Base-by-base conservation (phyloP, 331 rosid species). In the Stylosanthes scabra region DNA sequence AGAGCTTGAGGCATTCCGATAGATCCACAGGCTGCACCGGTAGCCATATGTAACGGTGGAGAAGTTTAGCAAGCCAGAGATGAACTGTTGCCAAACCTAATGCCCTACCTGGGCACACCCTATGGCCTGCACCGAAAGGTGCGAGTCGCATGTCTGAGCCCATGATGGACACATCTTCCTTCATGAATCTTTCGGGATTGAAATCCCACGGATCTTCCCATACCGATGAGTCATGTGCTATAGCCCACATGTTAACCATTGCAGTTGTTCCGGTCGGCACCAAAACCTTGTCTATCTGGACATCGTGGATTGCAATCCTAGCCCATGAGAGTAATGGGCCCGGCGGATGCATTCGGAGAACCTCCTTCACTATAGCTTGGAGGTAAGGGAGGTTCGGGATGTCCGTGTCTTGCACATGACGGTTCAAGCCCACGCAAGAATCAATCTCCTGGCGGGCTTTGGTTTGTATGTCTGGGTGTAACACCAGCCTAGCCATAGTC, bases 261-360 rank as follows among this genome's bases (percentile, higher is more conserved):
- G 94, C 92, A 0, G 94, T 88, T 0, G 97, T 90, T 73, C 97
- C 97, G 49, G 89, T 89, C 20, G 94, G 92, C 12, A 90, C 77
- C 0, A 85, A 6, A 9, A 75, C 31, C 66, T 88, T 90, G 63
- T 82, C 97, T 31, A 90, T 82, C 14, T 86, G 85, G 47, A 86
- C 94, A 3, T 88, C 97, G 6, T 88, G 83, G 71, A 83, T 41
- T 0, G 94, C 85, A 0, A 90, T 78, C 1, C 97, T 90, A 51
- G 97, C 97, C 97, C 97, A 90, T 0, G 97, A 90, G n/a, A 90
- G 83, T 12, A 90, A 42, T 14, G 97, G 94, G 11, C 92, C 94
- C 0, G 97, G 97, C 0, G 92, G 97, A 80, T 90, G 97, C 55
- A 88, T 45, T 0, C 94, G 87, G 13, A 88, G 93, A 29, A 83